Base-by-base conservation (phyloP, 352 stramenopile genomes). In the Phytophthora ohioensis region DNA sequence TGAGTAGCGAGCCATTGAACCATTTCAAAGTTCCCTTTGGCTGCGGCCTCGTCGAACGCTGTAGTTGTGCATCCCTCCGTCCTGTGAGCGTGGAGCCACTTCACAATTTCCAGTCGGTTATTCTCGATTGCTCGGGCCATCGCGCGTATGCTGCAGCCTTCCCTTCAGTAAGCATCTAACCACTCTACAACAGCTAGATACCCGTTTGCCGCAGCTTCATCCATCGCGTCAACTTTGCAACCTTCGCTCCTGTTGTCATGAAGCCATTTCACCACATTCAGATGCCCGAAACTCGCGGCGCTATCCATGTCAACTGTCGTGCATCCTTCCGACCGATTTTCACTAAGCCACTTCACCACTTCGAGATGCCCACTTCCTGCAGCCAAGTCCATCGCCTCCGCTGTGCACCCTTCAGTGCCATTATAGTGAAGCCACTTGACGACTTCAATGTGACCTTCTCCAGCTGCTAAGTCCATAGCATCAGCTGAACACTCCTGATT, bases 301-400 rank as follows among this genome's bases (percentile, higher is more conserved):
- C 1, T n/a, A 43, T 43, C 11, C 38, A 43, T 43, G 1, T 11
- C 38, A 4, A 13, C 2, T 6, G 4, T 43, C n/a, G 51, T 43
- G 6, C 32, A 35, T 7, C 36, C 27, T 45, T 13, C 51, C 1
- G 32, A 12, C 7, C 31, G 32, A 41, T 57, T 57, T 11, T 34
- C 34, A 17, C 45, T 5, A n/a, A 57, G n/a, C 35, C 51, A 57
- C 35, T 57, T 57, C 11, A 57, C 51, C 6, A 57, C n/a, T 13
- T 35, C 34, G 4, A 57, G 34, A 8, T 46, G 9, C 4, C 51
- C 51, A 15, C 30, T 31, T 10, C 1, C 13, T 2, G 34, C 51
- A 11, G 17, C 51, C 10, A 2, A 7, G 46, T 57, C 34, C 13
- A 46, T 45, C 7, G 51, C 34, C 17, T 35, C 17, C 9, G 5